Evolutionary conservation across 306 rosid species (phyloP).

Genomic region (Astragalus glycyphyllos): DNA sequence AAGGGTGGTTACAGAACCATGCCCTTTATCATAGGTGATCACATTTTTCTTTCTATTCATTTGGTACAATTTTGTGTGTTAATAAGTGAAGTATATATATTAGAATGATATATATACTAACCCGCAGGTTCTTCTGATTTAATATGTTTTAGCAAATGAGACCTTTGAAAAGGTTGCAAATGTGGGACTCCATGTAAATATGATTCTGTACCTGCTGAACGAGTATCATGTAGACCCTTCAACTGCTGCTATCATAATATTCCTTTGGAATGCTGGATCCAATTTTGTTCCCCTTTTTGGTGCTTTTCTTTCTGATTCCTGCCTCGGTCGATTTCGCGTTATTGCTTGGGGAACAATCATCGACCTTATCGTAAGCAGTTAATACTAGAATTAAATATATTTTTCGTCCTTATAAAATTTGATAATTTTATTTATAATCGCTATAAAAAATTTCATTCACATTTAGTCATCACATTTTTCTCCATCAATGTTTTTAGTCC

Average conservation of each 20-base stretch:
- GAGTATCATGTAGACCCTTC: slow-evolving; percentile 60
- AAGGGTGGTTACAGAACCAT: slow-evolving; percentile 81
- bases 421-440: too few species aligned
- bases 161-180: slow-evolving; percentile 76
- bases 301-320: slow-evolving; percentile 85
- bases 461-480: too few species aligned
- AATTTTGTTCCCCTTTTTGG: slow-evolving; percentile 60
- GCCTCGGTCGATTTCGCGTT: slow-evolving; percentile 70
- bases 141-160: slow-evolving; percentile 68
- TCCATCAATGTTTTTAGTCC: too few species aligned
- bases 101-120: too few species aligned
- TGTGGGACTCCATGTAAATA: slow-evolving; percentile 68
- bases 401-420: too few species aligned
- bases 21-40: slow-evolving; percentile 77
- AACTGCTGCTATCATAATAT: slow-evolving; percentile 52
- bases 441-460: too few species aligned
- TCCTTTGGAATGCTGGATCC: slow-evolving; percentile 59
- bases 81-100: too few species aligned
- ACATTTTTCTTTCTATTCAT: neutral
- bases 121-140: too few species aligned
- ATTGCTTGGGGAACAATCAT: slow-evolving; percentile 57
- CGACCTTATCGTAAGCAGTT: slow-evolving; percentile 58
- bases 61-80: too few species aligned
- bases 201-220: slow-evolving; percentile 58
- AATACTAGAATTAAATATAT: too few species aligned